Evolutionary conservation across 805 yeast species (phyloP).

Genomic region (Cyberlindnera mississippiensis): DNA sequence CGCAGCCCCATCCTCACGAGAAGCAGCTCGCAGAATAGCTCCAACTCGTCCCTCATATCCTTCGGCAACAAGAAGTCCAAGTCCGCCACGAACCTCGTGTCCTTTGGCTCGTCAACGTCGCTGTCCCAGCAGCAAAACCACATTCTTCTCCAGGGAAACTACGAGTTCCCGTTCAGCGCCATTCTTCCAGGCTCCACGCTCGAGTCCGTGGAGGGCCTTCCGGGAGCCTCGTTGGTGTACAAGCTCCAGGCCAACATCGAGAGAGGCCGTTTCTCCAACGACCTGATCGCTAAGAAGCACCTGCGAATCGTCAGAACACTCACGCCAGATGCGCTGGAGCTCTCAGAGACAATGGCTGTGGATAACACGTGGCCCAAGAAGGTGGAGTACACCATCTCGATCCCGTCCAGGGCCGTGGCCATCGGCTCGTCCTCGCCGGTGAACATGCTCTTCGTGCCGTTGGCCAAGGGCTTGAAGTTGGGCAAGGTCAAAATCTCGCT

Average conservation of each 20-base stretch:
- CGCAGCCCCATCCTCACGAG: constrained; percentile 11
- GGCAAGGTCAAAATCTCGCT: constrained; percentile 71
- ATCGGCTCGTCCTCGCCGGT: constrained; percentile 78
- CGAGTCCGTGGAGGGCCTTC: constrained; percentile 88
- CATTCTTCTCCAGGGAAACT: constrained; percentile 66
- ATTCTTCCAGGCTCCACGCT: constrained; percentile 79
- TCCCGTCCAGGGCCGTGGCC: constrained; percentile 86
- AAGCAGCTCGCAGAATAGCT: constrained; percentile 20
- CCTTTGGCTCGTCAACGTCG: constrained; percentile 29
- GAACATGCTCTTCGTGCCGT: constrained; percentile 68
- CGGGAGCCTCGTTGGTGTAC: constrained; percentile 71
- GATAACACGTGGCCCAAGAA: constrained; percentile 95
- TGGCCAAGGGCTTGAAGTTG: constrained; percentile 71
- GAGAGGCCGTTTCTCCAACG: constrained; percentile 70
- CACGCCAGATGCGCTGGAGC: constrained; percentile 81
- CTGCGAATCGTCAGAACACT: constrained; percentile 81
- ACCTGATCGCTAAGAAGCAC: constrained; percentile 63
- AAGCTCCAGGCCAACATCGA: constrained; percentile 77
- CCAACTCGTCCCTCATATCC: constrained; percentile 25
- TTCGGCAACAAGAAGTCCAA: constrained; percentile 31
- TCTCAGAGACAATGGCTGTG: constrained; percentile 87
- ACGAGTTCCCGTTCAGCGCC: constrained; percentile 85
- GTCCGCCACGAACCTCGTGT: constrained; percentile 32
- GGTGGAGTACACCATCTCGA: constrained; percentile 82
- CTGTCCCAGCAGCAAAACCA: constrained; percentile 30